Conservation (phyloP, 345 rosid species). For the Aquilaria malaccensis region DNA sequence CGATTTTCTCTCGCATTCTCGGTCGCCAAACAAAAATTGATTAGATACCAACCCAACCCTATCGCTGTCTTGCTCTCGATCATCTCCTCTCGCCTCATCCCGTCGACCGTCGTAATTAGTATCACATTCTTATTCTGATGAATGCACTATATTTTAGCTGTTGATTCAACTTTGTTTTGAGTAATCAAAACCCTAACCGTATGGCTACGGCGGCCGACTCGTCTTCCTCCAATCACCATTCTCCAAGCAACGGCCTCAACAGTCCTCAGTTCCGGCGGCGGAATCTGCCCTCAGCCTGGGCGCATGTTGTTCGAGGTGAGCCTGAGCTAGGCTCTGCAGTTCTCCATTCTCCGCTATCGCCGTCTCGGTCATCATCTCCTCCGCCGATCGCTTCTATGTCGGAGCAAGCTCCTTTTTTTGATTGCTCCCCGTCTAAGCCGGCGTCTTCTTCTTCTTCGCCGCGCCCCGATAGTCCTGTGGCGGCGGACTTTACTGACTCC, state of each 20-base stretch:
- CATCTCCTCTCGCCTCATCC: no score
- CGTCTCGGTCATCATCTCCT: constrained; percentile 14
- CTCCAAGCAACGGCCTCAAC: constrained; percentile 20
- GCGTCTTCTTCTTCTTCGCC: constrained; percentile 10
- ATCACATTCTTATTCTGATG: constrained; percentile 16
- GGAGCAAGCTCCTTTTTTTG: constrained; percentile 18
- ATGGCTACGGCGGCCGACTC: constrained; percentile 48
- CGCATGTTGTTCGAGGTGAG: constrained; percentile 36
- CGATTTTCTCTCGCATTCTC: background rate
- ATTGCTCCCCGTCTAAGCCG: constrained; percentile 19
- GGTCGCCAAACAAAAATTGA: no score
- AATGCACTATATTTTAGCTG: constrained; percentile 8
- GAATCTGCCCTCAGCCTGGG: constrained; percentile 33
- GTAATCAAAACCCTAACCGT: constrained; percentile 17
- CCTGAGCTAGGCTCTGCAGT: constrained; percentile 16
- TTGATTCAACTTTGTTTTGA: constrained; percentile 9
- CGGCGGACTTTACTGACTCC: constrained; percentile 23
- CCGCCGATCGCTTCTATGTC: constrained; percentile 7
- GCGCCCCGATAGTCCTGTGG: constrained; percentile 16
- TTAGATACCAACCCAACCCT: constrained; percentile 6
- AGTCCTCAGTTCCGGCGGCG: constrained; percentile 29
- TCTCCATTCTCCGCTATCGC: constrained; percentile 18
- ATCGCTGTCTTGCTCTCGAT: no score
- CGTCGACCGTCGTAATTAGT: no score
- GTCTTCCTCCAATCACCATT: constrained; percentile 29